Percentiles rank a stretch among this genome's conserved stretches.
Evolutionary conservation across 176 grass and related monocot genomes (phyloP).

Genomic region (Panicum miliaceum): DNA sequence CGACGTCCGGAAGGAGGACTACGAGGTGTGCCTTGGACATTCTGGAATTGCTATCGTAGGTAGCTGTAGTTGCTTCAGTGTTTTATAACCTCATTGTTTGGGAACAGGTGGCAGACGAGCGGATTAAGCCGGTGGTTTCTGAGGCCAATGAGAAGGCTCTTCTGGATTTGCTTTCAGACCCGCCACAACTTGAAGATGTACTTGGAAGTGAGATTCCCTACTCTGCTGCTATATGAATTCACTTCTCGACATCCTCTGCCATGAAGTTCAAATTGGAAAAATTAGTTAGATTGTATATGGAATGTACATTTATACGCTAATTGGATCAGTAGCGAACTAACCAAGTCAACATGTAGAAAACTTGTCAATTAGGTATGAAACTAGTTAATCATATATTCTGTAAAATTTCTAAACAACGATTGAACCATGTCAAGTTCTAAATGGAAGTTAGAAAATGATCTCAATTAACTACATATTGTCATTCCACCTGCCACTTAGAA

Average conservation of each 20-base stretch:
- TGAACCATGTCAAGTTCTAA: neutral
- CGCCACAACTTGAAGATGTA: conserved; percentile 75
- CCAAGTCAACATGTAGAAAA: neutral
- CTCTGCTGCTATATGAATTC: conserved; percentile 33
- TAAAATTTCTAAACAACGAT: neutral
- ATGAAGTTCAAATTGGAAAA: conserved; percentile 19
- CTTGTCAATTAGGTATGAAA: neutral
- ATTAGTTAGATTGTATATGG: conserved; percentile 2
- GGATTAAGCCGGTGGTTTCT: conserved; percentile 71
- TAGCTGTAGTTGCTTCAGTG: conserved; percentile 25
- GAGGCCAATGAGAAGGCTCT: conserved; percentile 71
- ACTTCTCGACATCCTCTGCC: neutral
- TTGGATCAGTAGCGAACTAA: neutral
- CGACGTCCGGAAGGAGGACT: conserved; percentile 69
- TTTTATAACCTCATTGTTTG: conserved; percentile 39
- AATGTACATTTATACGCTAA: neutral
- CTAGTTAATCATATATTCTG: neutral
- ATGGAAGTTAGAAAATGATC: neutral
- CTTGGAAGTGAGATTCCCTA: conserved; percentile 67
- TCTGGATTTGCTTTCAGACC: conserved; percentile 78
- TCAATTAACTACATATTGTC: neutral
- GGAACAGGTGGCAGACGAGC: conserved; percentile 70
- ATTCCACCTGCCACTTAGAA: neutral
- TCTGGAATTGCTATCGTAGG: neutral
- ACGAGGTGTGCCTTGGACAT: conserved; percentile 59